Evolutionary conservation across 345 rosid species (phyloP), one percentile per base, ranked within the genome.

Genomic region (Chamaenerion angustifolium): DNA sequence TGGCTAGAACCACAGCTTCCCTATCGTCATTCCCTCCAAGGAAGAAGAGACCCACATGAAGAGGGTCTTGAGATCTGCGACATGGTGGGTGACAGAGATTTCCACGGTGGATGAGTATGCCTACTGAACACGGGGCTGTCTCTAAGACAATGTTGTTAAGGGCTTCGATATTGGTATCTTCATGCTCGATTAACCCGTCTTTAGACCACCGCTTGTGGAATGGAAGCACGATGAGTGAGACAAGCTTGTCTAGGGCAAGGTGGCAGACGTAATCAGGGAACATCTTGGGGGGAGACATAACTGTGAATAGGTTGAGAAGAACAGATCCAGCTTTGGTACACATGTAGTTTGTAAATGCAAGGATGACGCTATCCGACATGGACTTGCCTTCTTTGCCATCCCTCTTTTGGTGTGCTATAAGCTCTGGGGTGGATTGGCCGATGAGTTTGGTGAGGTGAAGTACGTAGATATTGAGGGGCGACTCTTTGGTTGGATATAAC

Each of bases 401-500:
- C 44, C 70, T 68, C 23, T 56, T 66, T 47, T 70, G 58, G 66
- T 82, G 88, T 56, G 76, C 59, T 42, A 78, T 64, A 58, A 79
- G 63, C 35, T 77, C 41, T 0, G 94, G 89, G 27, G 64, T 56
- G 12, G 71, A 64, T 49, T 60, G 68, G 7, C 81, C 87, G 37
- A 57, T 65, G 42, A 79, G 62, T 69, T 82, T 70, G 5, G 69
- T 56, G 11, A 82, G 82, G 45, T 77, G 82, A 58, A 76, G 78
- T 14, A 64, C 92, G 45, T 67, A 49, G 40, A 79, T 59, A 17
- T 42, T 40, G 14, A 79, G 40, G 9, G 72, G 77, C 35, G 55
- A 52, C 3, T 69, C 81, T 16, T 43, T 56, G 0, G 68, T 56
- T 4, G 78, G 71, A 19, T 48, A 56, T 9, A 62, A 57, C 12